A percentile compares a stretch with the other conserved stretches of the same genome.
Evolutionary conservation across 208 protist genomes (phyloP).

Genomic region (Porcisia deanei): DNA sequence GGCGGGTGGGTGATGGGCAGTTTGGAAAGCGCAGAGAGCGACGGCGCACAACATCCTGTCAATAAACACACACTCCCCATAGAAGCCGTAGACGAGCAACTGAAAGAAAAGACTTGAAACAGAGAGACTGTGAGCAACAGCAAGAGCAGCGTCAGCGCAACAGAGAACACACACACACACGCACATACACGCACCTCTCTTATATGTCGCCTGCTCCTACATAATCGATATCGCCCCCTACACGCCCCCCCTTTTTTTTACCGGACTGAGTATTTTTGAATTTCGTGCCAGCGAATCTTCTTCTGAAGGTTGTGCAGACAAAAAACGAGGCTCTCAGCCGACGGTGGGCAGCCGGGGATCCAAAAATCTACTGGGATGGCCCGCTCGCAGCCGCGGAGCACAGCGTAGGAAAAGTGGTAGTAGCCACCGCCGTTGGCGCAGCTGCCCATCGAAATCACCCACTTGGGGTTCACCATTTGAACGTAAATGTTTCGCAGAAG

Average conservation of each 20-base stretch:
- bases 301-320: conserved; percentile 92
- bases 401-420: conserved; percentile 98
- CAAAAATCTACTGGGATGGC: conserved; percentile 99
- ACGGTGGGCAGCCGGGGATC: conserved; percentile 98
- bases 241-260: conserved; percentile 30
- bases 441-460: conserved; percentile 95
- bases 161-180: neutral
- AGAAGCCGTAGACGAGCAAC: too few relatives aligned
- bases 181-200: neutral
- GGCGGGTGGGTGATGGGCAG: too few relatives aligned
- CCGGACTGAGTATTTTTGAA: conserved; percentile 90
- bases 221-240: too few relatives aligned
- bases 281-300: conserved; percentile 94
- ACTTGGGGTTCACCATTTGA: conserved; percentile 97
- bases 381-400: conserved; percentile 96
- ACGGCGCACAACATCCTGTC: too few relatives aligned
- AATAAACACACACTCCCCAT: too few relatives aligned
- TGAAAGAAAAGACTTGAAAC: too few relatives aligned
- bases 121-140: too few relatives aligned
- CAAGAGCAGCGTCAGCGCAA: too few relatives aligned
- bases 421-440: conserved; percentile 99
- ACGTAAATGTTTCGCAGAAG: conserved; percentile 97
- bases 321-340: conserved; percentile 93
- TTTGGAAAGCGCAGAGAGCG: too few relatives aligned
- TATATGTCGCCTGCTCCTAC: too few relatives aligned